Evolutionary conservation across 2,329 filamentous ascomycete species (phyloP), one percentile per base, ranked within the genome.

Genomic region (Penicillium sp.): DNA sequence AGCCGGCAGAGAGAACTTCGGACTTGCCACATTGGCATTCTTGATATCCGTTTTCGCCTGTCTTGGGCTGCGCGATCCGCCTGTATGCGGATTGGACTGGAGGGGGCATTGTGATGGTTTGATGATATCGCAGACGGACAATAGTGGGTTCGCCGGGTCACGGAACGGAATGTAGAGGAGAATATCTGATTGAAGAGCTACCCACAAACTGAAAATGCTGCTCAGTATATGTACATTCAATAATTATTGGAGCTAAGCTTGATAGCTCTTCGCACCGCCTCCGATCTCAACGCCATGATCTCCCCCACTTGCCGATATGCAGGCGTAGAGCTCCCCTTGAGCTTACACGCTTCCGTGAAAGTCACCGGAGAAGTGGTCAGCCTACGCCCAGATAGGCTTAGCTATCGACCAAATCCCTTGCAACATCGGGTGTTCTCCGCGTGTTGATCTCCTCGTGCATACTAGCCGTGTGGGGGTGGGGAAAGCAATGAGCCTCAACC

Each of bases 1-100:
- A 72, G 39, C 75, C 75, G 42, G 67, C 69, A 4, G 65, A 66
- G 0, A 78, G 64, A 11, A 78, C 63, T 54, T 79, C 76, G 2
- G 57, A 57, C 56, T 75, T 74, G 9, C 74, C 70, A 0, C 74
- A 70, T 42, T 70, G 64, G 52, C 77, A 71, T 29, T 70, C 71
- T 63, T 73, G 64, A 46, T 78, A 78, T 56, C 72, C 72, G 58
- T 77, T 78, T 31, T 72, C 67, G 22, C 74, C 75, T 2, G 70
- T 52, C 18, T 71, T 66, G 14, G 75, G 62, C 10, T 57, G 27
- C 8, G 54, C 51, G 40, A 65, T 58, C 16, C 63, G 69, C 47
- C 64, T 64, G 53, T 59, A 61, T 3, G 65, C 66, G 43, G 68
- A 56, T 59, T 73, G 69, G 7, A 70, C 57, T 10, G 67, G 64